These are phyloP conservation scores for Tricladium varicosporioides DNA, from an alignment of 2,329 filamentous ascomycete genomes.

Conservation along the genomic window DNA sequence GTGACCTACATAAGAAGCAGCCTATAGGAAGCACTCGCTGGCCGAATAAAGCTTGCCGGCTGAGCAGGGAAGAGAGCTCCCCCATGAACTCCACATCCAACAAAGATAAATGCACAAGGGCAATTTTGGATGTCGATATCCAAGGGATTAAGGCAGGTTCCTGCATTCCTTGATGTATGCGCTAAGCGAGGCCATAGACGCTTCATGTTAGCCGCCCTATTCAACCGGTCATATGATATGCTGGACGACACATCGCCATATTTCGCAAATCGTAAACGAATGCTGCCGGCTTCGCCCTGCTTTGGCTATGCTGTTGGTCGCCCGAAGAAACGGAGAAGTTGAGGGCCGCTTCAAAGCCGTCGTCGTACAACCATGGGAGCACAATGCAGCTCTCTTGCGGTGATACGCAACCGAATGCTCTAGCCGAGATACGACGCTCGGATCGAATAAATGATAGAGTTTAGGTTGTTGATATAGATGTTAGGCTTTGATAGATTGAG, in stretches of 20 bases:
- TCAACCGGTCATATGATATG: neutral
- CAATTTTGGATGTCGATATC: neutral
- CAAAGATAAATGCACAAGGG: neutral
- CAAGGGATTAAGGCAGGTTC: neutral
- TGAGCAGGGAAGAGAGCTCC: neutral
- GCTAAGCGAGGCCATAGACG: neutral
- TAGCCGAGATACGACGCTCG: no score
- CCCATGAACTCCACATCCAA: neutral
- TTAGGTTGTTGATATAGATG: no score
- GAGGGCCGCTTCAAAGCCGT: neutral
- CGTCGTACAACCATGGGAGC: neutral
- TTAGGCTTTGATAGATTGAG: no score
- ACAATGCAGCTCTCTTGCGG: neutral
- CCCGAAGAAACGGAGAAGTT: neutral
- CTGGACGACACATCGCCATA: neutral
- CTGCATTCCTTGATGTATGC: neutral
- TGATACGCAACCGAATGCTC: neutral
- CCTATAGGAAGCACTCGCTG: neutral
- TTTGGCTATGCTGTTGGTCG: neutral
- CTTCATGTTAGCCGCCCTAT: neutral
- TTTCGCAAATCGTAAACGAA: neutral
- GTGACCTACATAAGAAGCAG: neutral
- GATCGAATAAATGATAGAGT: no score
- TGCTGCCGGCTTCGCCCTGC: neutral
- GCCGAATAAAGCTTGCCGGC: neutral